These are phyloP conservation scores for Colletotrichum lini DNA, from an alignment of 2,329 filamentous ascomycete genomes.

Conservation along the genomic window DNA sequence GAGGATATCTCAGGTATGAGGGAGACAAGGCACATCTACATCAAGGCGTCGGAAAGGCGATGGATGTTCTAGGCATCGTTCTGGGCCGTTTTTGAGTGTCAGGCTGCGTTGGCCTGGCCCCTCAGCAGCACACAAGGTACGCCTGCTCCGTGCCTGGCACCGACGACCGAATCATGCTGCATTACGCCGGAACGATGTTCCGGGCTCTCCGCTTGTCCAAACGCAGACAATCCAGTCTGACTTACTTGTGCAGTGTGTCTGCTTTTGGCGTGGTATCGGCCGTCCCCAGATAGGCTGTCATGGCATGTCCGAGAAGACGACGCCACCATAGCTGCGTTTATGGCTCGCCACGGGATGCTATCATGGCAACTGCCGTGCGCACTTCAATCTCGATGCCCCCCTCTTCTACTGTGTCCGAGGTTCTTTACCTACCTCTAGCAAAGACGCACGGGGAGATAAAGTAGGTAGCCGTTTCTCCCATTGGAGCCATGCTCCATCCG, in stretches of 20 bases:
- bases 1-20: neutral
- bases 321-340: neutral
- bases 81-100: conserved; percentile 39
- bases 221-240: neutral
- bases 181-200: no score
- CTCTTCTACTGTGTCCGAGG: neutral
- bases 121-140: no score
- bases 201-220: neutral
- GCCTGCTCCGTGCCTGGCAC: conserved; percentile 3
- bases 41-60: neutral
- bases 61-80: conserved; percentile 8
- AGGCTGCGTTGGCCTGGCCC: conserved; percentile 16
- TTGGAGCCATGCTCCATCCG: conserved; percentile 7
- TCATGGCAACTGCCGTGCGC: conserved; percentile 9
- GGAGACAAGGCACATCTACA: neutral
- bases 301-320: conserved; percentile 6
- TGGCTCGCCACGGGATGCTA: neutral
- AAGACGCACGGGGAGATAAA: neutral
- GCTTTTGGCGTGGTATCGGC: neutral
- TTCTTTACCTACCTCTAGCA: no score
- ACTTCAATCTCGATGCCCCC: conserved; percentile 13
- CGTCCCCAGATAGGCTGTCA: neutral
- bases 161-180: neutral
- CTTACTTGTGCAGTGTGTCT: no score
- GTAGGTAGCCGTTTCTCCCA: neutral